Percentiles rank a stretch among this genome's conserved stretches.
These are phyloP conservation scores for Eremochloa ophiuroides DNA, from an alignment of 176 grass and related monocot genomes.

Conservation along the genomic window DNA sequence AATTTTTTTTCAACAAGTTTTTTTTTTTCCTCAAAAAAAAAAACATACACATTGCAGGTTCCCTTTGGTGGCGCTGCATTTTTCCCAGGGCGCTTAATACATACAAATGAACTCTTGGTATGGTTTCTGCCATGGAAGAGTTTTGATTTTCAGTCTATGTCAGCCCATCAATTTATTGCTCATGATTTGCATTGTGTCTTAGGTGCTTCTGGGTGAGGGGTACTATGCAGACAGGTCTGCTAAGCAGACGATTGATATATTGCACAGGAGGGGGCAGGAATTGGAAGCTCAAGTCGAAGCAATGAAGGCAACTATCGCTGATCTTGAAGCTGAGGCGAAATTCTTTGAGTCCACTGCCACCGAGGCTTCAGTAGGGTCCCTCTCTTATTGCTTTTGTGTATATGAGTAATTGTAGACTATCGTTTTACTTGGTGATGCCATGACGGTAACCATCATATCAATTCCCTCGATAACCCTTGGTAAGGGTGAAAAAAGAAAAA, in stretches of 20 bases:
- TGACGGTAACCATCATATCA: not conserved
- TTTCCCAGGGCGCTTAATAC: constrained; percentile 76
- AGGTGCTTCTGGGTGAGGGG: constrained; percentile 91
- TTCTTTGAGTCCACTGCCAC: constrained; percentile 65
- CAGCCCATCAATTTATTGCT: not conserved
- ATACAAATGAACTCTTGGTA: constrained; percentile 90
- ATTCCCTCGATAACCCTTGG: not conserved
- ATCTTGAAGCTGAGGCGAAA: constrained; percentile 75
- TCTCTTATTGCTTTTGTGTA: constrained; percentile 2
- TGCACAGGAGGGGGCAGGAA: constrained; percentile 66
- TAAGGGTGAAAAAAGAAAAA: not conserved
- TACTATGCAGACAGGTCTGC: constrained; percentile 80
- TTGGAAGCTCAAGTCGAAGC: constrained; percentile 67
- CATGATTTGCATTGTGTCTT: constrained; percentile 12
- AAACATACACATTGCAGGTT: constrained; percentile 48
- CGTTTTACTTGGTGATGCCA: not conserved
- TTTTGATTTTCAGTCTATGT: not conserved
- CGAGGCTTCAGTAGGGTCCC: constrained; percentile 44
- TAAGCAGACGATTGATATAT: constrained; percentile 72
- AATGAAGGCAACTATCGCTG: constrained; percentile 65
- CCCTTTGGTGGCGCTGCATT: constrained; percentile 84
- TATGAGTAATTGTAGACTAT: not conserved
- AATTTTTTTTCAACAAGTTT: not conserved
- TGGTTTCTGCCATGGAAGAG: not conserved
- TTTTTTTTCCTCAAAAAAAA: not conserved